These are phyloP conservation scores for Vigna trinervia DNA, from an alignment of 306 rosid species.

Conservation along the genomic window DNA sequence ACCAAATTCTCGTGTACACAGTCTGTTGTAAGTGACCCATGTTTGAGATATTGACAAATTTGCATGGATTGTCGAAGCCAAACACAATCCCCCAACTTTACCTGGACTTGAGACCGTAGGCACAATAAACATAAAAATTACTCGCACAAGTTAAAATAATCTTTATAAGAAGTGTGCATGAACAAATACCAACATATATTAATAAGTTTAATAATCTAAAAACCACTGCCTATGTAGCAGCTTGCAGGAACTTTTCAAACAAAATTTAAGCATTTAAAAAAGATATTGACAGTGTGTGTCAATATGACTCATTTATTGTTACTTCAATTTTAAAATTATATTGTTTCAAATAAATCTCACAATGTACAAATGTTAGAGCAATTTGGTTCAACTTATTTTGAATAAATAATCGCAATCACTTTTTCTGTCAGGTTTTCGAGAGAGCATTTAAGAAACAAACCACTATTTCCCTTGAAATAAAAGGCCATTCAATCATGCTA, in stretches of 20 bases:
- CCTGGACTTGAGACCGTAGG: not conserved
- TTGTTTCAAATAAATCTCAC: constrained; percentile 26
- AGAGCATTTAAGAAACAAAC: not conserved
- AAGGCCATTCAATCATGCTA: not conserved
- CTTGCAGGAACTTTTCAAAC: constrained; percentile 32
- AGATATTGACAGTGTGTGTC: not conserved
- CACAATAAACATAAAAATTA: constrained; percentile 24
- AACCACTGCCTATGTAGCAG: constrained; percentile 9
- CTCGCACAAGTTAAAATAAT: not conserved
- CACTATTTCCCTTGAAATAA: not conserved
- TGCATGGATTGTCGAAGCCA: not conserved
- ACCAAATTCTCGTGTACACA: not conserved
- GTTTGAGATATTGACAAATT: not conserved
- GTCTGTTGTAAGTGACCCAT: constrained; percentile 3
- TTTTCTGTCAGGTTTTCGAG: not conserved
- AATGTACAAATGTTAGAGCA: not conserved
- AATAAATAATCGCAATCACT: not conserved
- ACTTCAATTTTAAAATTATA: constrained; percentile 19
- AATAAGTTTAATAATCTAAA: constrained; percentile 22
- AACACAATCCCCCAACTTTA: not conserved
- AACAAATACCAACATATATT: constrained; percentile 36
- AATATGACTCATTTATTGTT: constrained; percentile 21
- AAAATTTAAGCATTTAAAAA: constrained; percentile 5
- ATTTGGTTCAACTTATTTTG: not conserved
- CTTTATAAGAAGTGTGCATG: not conserved